Conservation (phyloP, 257 asterid species). For the Scutellaria minor region DNA sequence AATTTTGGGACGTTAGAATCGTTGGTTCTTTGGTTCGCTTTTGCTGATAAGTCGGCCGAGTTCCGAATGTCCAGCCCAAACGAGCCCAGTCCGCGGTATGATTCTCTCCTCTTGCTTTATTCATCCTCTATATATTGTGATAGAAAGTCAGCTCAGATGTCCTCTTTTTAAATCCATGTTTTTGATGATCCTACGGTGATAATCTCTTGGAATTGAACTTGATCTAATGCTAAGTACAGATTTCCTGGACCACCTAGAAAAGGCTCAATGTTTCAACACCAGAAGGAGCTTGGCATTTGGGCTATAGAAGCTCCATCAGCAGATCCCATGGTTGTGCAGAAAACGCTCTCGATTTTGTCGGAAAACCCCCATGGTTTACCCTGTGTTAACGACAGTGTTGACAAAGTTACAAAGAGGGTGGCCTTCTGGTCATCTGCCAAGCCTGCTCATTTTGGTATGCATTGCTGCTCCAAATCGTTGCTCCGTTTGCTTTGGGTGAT, state of each 20-base stretch:
- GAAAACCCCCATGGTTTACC: conserved; percentile 70
- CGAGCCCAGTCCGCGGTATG: conserved; percentile 60
- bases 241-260: conserved; percentile 81
- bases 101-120: not conserved
- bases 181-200: too few species aligned
- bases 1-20: conserved; percentile 68
- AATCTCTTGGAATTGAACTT: not conserved
- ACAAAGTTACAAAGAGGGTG: conserved; percentile 56
- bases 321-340: conserved; percentile 71
- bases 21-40: conserved; percentile 68
- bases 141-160: too few species aligned
- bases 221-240: conserved; percentile 45
- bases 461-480: conserved; percentile 59
- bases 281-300: conserved; percentile 71
- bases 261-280: conserved; percentile 67
- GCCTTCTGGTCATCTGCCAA: conserved; percentile 72
- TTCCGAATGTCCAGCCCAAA: conserved; percentile 60
- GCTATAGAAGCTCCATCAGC: conserved; percentile 83
- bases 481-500: conserved; percentile 58
- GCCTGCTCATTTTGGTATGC: conserved; percentile 84
- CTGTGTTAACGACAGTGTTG: conserved; percentile 57
- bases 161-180: too few species aligned
- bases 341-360: conserved; percentile 59
- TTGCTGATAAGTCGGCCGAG: conserved; percentile 46
- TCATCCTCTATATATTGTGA: not conserved